Conservation (phyloP, 768 basidiomycete genomes). For the Podaxis sp. region DNA sequence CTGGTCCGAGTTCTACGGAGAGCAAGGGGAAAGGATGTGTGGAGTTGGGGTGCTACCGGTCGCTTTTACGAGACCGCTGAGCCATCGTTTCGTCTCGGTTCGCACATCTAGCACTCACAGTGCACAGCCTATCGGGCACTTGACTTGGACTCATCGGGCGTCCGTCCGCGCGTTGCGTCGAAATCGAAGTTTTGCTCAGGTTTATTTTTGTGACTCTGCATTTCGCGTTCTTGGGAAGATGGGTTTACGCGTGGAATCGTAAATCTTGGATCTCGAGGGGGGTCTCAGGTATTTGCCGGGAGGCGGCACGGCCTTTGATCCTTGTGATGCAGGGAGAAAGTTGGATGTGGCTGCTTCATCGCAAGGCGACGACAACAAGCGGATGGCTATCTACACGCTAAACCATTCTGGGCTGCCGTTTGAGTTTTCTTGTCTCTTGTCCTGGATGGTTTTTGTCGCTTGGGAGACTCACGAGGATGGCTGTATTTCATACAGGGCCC, state of each 20-base stretch:
- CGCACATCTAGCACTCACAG: background rate
- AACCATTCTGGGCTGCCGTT: background rate
- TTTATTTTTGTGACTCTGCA: background rate
- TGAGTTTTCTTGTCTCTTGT: background rate
- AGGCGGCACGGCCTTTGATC: background rate
- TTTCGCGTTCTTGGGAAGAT: background rate
- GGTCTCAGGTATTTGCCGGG: background rate
- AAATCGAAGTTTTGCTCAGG: background rate
- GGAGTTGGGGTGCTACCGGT: background rate
- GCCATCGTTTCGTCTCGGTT: background rate
- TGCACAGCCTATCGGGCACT: conserved; percentile 1
- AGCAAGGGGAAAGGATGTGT: background rate
- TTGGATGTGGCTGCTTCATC: background rate
- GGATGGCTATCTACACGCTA: background rate
- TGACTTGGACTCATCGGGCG: background rate
- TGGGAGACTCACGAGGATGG: background rate
- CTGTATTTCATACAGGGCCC: conserved; percentile 42
- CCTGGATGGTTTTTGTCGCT: background rate
- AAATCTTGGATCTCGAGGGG: background rate
- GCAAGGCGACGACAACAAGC: background rate
- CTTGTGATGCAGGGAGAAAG: background rate
- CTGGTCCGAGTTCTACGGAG: background rate
- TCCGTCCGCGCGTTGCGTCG: background rate
- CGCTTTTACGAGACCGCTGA: background rate
- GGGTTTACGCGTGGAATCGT: conserved; percentile 4